Evolutionary conservation across 495 filamentous ascomycete species (phyloP).

Genomic region (Poronia punctata): DNA sequence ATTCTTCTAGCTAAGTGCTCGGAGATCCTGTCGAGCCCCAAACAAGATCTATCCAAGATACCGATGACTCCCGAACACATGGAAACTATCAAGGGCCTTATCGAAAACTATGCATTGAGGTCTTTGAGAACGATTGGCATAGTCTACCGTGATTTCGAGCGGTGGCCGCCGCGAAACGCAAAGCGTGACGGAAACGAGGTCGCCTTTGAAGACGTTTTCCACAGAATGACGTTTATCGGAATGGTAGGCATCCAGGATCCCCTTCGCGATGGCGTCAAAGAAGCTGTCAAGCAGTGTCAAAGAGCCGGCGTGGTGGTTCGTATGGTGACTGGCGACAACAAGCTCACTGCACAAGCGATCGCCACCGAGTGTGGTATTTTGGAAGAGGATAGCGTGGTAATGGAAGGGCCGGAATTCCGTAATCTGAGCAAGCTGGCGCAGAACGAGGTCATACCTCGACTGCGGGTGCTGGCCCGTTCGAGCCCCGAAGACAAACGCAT

Average conservation of each 20-base stretch:
- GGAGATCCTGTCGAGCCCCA: conserved; percentile 65
- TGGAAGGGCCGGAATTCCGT: conserved; percentile 82
- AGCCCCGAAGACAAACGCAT: conserved; percentile 85
- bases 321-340: conserved; percentile 89
- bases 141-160: conserved; percentile 79
- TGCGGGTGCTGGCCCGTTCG: conserved; percentile 80
- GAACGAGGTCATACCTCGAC: conserved; percentile 62
- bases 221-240: conserved; percentile 64
- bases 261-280: conserved; percentile 68
- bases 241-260: conserved; percentile 87
- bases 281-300: conserved; percentile 68
- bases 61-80: conserved; percentile 53
- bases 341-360: conserved; percentile 74
- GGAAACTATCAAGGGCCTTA: conserved; percentile 55
- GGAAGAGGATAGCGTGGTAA: conserved; percentile 61
- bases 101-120: conserved; percentile 68
- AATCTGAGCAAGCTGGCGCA: conserved; percentile 64
- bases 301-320: conserved; percentile 75
- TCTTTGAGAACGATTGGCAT: conserved; percentile 85
- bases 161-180: conserved; percentile 72
- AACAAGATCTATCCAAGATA: conserved; percentile 45
- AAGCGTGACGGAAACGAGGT: conserved; percentile 61
- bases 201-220: conserved; percentile 70
- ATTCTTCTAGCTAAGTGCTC: conserved; percentile 70
- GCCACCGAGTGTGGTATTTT: conserved; percentile 79